Evolutionary conservation across 805 yeast species (phyloP).

Genomic region (Pichia californica): DNA sequence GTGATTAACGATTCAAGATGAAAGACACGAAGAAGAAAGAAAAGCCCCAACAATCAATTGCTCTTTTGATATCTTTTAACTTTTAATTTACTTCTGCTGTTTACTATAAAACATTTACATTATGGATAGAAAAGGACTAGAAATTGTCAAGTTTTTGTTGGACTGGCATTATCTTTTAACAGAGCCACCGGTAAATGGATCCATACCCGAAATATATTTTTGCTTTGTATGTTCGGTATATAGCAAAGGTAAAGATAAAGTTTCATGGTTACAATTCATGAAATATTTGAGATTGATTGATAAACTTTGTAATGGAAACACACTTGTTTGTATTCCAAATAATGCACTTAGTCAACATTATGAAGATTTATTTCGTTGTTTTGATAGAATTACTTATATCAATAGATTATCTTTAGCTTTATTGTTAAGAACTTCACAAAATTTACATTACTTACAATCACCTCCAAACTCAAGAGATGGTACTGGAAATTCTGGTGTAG

Average conservation of each 20-base stretch:
- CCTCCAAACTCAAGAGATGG: neutral
- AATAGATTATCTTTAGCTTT: constrained; percentile 24
- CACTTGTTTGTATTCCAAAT: constrained; percentile 22
- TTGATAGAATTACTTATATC: constrained; percentile 19
- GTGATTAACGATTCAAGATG: no score
- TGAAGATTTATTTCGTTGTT: constrained; percentile 27
- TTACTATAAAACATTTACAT: neutral
- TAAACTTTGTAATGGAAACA: constrained; percentile 17
- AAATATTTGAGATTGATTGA: constrained; percentile 22
- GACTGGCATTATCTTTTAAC: constrained; percentile 28
- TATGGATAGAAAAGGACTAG: constrained; percentile 27
- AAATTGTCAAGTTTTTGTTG: constrained; percentile 25
- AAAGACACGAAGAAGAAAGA: no score
- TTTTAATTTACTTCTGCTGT: no score
- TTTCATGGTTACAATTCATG: constrained; percentile 30
- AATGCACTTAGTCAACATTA: constrained; percentile 18
- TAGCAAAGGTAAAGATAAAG: constrained; percentile 28
- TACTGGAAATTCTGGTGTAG: no score
- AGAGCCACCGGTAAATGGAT: constrained; percentile 27
- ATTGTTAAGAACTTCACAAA: constrained; percentile 16
- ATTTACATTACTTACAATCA: neutral
- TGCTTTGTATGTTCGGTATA: constrained; percentile 27
- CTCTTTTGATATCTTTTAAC: no score
- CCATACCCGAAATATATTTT: constrained; percentile 26
- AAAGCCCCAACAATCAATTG: no score